Evolutionary conservation across 2,329 filamentous ascomycete genomes (phyloP).

Genomic region (Boeremia lycopersici): DNA sequence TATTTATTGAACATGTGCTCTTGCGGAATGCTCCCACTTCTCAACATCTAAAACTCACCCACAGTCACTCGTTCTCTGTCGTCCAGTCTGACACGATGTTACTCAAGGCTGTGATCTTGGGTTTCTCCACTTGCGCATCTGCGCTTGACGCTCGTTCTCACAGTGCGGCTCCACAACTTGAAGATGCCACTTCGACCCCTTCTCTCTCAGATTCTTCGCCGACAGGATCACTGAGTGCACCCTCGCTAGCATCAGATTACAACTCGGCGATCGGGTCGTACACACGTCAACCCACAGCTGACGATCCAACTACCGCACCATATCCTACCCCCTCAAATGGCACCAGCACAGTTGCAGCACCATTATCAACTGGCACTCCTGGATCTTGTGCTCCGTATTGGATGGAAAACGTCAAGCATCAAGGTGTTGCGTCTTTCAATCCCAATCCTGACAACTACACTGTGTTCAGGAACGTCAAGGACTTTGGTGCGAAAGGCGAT

Average conservation of each 20-base stretch:
- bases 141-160: slow-evolving; percentile 23
- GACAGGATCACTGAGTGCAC: not conserved
- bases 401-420: slow-evolving; percentile 51
- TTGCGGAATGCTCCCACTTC: not conserved
- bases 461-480: slow-evolving; percentile 52
- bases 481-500: slow-evolving; percentile 49
- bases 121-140: slow-evolving; percentile 21
- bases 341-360: slow-evolving; percentile 16
- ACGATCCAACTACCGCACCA: slow-evolving; percentile 16
- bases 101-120: slow-evolving; percentile 12
- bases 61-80: slow-evolving; percentile 17
- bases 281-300: slow-evolving; percentile 3
- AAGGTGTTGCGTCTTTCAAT: slow-evolving; percentile 49
- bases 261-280: not conserved
- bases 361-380: slow-evolving; percentile 17
- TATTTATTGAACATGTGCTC: slow-evolving; percentile 10
- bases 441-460: slow-evolving; percentile 47
- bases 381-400: slow-evolving; percentile 45
- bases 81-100: slow-evolving; percentile 16
- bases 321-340: slow-evolving; percentile 15
- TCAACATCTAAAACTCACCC: not conserved
- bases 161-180: not conserved
- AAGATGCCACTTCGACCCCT: not conserved
- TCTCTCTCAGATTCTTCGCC: not conserved
- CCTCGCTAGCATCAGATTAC: not conserved